Evolutionary conservation across 2,329 filamentous ascomycete genomes (phyloP), one percentile per base, ranked within the genome.

Genomic region (Dothidotthia symphoricarpi): DNA sequence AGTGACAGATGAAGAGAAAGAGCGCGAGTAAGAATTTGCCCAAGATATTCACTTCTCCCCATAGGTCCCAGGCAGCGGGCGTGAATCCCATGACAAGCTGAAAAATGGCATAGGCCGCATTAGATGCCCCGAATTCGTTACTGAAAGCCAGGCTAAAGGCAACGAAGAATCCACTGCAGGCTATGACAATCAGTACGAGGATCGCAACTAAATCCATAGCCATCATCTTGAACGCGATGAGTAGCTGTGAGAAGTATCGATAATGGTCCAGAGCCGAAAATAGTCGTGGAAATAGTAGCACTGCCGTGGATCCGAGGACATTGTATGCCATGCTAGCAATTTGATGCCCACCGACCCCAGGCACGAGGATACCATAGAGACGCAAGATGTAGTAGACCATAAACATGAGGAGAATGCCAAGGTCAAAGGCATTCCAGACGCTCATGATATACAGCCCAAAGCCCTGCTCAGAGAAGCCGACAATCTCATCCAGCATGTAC

Each of bases 361-460:
- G 81, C 52, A 95, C 75, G 43, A 95, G 82, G 34, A 95, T 85
- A 14, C 89, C 88, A 57, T 94, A 95, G 11, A 93, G 76, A 39
- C 91, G 82, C 71, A 96, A 82, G 56, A 86, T 86, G 64, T 95
- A 95, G 71, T 96, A 96, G 38, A 87, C 78, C 55, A 94, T 82
- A 53, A 96, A 81, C 44, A 96, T 73, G 16, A 95, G 70, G 35
- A 96, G 71, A 36, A 96, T 96, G 7, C 90, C 90, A 25, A 96
- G 73, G 61, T 96, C 91, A 65, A 96, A 95, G 25, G 90, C 81
- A 65, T 96, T 96, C 91, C 91, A 96, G 65, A 96, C 93, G 64
- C 88, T 95, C 82, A 96, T 91, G 58, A 96, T 88, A 69, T 96
- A 97, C 19, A 97, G 78, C 25, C 89, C 90, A 64, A 96, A 96